Evolutionary conservation across 78 protist species (phyloP).

Genomic region (Planoprotostelium fungivorum): DNA sequence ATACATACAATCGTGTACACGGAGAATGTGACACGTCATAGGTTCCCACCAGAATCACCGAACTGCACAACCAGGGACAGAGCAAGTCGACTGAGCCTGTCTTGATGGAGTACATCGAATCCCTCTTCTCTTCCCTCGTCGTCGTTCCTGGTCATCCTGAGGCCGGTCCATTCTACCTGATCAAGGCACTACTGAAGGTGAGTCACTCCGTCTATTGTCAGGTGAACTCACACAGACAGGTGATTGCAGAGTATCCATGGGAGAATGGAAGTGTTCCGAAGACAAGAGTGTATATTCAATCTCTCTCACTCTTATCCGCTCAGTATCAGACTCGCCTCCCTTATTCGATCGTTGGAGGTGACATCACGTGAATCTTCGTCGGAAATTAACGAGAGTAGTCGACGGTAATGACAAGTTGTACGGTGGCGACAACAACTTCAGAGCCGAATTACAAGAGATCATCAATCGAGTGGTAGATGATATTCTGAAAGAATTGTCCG

Average conservation of each 20-base stretch:
- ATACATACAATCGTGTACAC: too few relatives aligned
- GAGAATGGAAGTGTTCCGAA: conserved; percentile 25
- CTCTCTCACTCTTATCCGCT: conserved; percentile 30
- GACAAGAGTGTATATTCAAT: conserved; percentile 12
- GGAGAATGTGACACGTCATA: too few relatives aligned
- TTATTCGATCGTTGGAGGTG: neutral
- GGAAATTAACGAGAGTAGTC: too few relatives aligned
- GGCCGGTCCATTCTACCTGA: conserved; percentile 66
- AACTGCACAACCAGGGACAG: conserved; percentile 2
- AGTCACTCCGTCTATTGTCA: neutral
- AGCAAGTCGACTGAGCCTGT: conserved; percentile 41
- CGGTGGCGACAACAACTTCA: neutral
- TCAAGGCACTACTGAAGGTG: conserved; percentile 65
- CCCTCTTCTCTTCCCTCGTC: conserved; percentile 37
- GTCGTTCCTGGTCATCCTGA: conserved; percentile 88
- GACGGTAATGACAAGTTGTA: neutral
- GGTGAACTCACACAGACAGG: neutral
- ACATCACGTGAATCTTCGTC: neutral
- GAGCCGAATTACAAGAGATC: neutral
- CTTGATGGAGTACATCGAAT: conserved; percentile 20
- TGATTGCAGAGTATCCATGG: conserved; percentile 50
- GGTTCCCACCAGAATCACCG: neutral
- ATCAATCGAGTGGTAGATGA: neutral
- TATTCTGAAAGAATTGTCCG: neutral
- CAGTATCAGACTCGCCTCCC: neutral